phyloP scores from a whole-genome alignment of 177 flowering plant genomes.

The Vitis hybrid region DNA sequence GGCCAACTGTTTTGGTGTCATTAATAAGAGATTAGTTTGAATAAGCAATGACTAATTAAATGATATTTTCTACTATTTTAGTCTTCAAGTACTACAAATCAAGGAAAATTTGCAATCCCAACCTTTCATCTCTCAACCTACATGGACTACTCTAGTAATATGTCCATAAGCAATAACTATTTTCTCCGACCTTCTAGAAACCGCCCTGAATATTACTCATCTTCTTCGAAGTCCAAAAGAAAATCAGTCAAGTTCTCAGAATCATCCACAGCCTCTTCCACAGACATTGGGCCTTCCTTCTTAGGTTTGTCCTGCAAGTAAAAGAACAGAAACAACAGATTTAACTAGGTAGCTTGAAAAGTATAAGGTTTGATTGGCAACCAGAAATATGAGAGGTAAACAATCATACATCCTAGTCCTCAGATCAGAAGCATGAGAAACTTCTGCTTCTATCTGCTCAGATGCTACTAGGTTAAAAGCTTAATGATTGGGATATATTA shows the following conservation, averaged over 20 bases:
- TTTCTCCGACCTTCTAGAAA: background rate
- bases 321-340: background rate
- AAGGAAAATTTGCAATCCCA: background rate
- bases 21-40: no score
- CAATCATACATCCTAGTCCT: background rate
- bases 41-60: no score
- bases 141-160: no score
- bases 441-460: background rate
- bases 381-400: no score
- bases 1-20: no score
- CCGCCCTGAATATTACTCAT: slow-evolving; percentile 23
- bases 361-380: background rate
- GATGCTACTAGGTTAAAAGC: background rate
- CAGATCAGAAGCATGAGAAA: background rate
- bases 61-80: no score
- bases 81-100: no score
- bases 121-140: background rate
- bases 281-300: slow-evolving; percentile 37
- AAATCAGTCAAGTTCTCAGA: slow-evolving; percentile 74
- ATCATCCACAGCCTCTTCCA: slow-evolving; percentile 67
- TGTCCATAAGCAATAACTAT: no score
- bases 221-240: slow-evolving; percentile 64
- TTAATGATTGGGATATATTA: background rate
- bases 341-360: background rate
- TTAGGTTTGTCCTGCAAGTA: slow-evolving; percentile 46